Evolutionary conservation across 148 eudicot genomes (phyloP).

Genomic region (Rhododendron henanense): DNA sequence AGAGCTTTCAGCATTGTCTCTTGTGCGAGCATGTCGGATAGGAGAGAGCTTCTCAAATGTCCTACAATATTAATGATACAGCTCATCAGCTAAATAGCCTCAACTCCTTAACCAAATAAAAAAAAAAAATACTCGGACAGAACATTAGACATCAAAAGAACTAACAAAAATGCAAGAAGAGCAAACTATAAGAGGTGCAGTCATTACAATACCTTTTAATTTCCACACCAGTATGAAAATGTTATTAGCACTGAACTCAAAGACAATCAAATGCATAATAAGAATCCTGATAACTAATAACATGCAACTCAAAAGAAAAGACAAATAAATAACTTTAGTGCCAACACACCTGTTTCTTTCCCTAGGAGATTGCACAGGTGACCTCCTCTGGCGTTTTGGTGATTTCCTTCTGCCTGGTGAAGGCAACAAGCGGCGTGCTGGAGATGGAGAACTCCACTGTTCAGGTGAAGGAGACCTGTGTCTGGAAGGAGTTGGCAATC

Average conservation of each 20-base stretch:
- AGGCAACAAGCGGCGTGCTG: conserved; percentile 32
- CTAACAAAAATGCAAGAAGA: background rate
- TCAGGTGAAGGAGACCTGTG: conserved; percentile 45
- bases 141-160: background rate
- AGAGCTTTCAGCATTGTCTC: conserved; percentile 34
- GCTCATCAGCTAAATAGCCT: conserved; percentile 7
- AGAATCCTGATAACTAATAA: background rate
- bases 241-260: conserved; percentile 10
- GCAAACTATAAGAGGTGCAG: background rate
- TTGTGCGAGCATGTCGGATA: conserved; percentile 26
- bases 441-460: conserved; percentile 40
- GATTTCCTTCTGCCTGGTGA: conserved; percentile 44
- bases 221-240: conserved; percentile 14
- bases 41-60: conserved; percentile 30
- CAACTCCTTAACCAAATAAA: background rate
- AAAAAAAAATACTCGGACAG: background rate
- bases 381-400: conserved; percentile 34
- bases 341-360: conserved; percentile 48
- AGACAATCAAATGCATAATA: background rate
- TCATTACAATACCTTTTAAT: conserved; percentile 6
- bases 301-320: background rate
- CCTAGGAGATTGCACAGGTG: conserved; percentile 48
- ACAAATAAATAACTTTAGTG: background rate
- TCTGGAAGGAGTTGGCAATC: conserved; percentile 37
- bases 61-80: conserved; percentile 26